Percentiles rank a stretch among this genome's conserved stretches.
phyloP scores from a whole-genome alignment of 2,329 filamentous ascomycete genomes.

The Cyclaneusma minus region DNA sequence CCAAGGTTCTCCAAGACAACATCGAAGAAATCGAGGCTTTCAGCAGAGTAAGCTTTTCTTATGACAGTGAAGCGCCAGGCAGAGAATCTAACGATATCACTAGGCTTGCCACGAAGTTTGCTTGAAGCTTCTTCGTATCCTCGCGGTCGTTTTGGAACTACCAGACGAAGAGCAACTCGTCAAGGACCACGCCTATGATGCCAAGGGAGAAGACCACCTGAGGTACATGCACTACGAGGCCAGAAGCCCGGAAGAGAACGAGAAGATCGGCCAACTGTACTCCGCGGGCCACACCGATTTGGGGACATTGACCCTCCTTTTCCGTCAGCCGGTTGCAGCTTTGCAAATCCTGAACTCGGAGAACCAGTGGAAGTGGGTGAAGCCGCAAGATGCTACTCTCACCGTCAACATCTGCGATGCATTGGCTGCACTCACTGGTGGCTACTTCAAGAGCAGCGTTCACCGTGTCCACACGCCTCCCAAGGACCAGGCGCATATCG shows the following conservation, averaged over 20 bases:
- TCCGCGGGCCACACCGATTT: constrained; percentile 38
- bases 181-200: constrained; percentile 38
- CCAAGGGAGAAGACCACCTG: constrained; percentile 43
- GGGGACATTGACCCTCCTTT: constrained; percentile 38
- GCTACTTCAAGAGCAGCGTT: constrained; percentile 27
- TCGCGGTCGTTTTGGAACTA: constrained; percentile 44
- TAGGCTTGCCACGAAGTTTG: constrained; percentile 36
- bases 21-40: constrained; percentile 40
- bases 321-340: constrained; percentile 40
- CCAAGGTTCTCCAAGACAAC: constrained; percentile 29
- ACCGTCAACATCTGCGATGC: constrained; percentile 36
- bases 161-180: constrained; percentile 41
- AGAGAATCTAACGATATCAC: too few species aligned
- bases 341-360: constrained; percentile 36
- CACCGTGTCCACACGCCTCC: constrained; percentile 22
- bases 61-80: constrained; percentile 8
- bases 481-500: constrained; percentile 21
- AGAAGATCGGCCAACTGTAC: constrained; percentile 26
- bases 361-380: constrained; percentile 33
- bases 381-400: constrained; percentile 30
- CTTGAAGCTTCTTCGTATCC: constrained; percentile 38
- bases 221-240: constrained; percentile 45
- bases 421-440: constrained; percentile 30
- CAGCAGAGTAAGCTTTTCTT: too few species aligned
- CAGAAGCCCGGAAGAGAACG: constrained; percentile 30